phyloP scores from a whole-genome alignment of 345 rosid genomes.

The Acer campestre region DNA sequence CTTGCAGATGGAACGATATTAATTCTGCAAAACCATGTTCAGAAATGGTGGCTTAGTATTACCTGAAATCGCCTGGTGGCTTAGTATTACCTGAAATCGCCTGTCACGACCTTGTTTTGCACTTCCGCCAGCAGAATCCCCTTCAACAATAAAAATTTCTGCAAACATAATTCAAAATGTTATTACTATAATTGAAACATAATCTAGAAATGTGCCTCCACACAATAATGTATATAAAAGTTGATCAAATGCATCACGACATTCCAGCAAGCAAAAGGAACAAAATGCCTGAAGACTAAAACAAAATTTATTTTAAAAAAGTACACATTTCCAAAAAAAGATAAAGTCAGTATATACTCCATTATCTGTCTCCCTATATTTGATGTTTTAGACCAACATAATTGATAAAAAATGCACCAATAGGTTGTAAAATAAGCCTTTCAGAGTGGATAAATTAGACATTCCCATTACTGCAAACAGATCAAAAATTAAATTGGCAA shows the following conservation, averaged over 20 bases:
- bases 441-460: neutral
- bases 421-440: neutral
- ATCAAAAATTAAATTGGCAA: neutral
- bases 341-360: neutral
- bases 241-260: neutral
- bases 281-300: neutral
- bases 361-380: neutral
- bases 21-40: neutral
- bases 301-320: neutral
- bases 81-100: constrained; percentile 79
- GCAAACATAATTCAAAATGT: constrained; percentile 19
- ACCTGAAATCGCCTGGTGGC: constrained; percentile 99
- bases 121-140: constrained; percentile 99
- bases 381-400: too few species aligned
- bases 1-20: neutral
- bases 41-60: constrained; percentile 13
- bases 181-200: neutral
- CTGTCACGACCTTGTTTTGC: constrained; percentile 99
- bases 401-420: neutral
- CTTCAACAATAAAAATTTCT: constrained; percentile 99
- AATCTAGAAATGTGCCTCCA: neutral
- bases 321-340: neutral
- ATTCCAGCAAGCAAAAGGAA: neutral
- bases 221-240: neutral
- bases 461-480: neutral